Percentiles rank a stretch among this genome's conserved stretches.
These are phyloP conservation scores for Nakazawaea peltata DNA, from an alignment of 805 yeast species.

Conservation along the genomic window DNA sequence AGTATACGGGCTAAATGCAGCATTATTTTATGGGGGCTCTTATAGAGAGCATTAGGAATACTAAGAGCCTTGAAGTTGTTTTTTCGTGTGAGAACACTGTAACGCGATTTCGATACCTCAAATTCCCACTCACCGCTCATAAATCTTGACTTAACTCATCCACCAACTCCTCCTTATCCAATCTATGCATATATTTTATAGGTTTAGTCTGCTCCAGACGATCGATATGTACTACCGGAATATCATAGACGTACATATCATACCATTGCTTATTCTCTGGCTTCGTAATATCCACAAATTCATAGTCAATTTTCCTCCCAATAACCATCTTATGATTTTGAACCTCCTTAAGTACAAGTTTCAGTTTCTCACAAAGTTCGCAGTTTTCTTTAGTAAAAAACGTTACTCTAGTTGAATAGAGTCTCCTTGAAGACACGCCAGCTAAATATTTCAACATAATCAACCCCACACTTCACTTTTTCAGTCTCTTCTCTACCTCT, in stretches of 20 bases:
- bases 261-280: slow-evolving; percentile 58
- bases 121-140: too few relatives aligned
- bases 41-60: too few relatives aligned
- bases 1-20: too few relatives aligned
- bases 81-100: too few relatives aligned
- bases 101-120: too few relatives aligned
- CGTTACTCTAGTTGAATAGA: slow-evolving; percentile 27
- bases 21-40: too few relatives aligned
- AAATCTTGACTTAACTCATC: slow-evolving; percentile 38
- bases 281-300: slow-evolving; percentile 48
- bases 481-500: too few relatives aligned
- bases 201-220: slow-evolving; percentile 36
- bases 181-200: slow-evolving; percentile 60
- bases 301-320: slow-evolving; percentile 24
- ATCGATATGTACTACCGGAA: slow-evolving; percentile 70
- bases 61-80: too few relatives aligned
- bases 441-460: too few relatives aligned
- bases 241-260: slow-evolving; percentile 65
- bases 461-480: too few relatives aligned
- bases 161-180: slow-evolving; percentile 44
- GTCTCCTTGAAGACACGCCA: too few relatives aligned
- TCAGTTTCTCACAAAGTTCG: slow-evolving; percentile 61
- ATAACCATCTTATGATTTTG: slow-evolving; percentile 22
- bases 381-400: slow-evolving; percentile 67
- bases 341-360: slow-evolving; percentile 36